These are phyloP conservation scores for Asclepias syriaca DNA, from an alignment of 257 asterid genomes.

Conservation along the genomic window DNA sequence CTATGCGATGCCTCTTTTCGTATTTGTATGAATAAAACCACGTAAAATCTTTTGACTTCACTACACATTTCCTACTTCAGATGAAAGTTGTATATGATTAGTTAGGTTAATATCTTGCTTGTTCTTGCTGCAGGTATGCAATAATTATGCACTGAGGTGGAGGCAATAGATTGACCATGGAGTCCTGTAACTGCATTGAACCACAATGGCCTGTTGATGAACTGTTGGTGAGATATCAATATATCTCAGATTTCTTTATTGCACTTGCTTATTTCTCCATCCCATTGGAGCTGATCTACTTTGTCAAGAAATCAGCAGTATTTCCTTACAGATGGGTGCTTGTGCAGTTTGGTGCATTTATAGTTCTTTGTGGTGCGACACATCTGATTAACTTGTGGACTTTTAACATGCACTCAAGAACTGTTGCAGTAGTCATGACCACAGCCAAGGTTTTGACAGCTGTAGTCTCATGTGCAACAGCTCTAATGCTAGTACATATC, in stretches of 20 bases:
- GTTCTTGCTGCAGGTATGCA: constrained; percentile 31
- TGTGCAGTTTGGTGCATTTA: constrained; percentile 97
- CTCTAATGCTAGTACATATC: constrained; percentile 91
- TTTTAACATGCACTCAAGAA: constrained; percentile 68
- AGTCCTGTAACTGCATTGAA: constrained; percentile 82
- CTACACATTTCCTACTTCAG: too few species aligned
- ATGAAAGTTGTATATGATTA: background rate
- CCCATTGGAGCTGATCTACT: constrained; percentile 90
- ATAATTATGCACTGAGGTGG: constrained; percentile 12
- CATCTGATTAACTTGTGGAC: constrained; percentile 95
- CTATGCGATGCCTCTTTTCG: background rate
- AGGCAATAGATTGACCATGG: constrained; percentile 40
- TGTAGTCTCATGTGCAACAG: constrained; percentile 92
- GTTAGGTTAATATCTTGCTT: background rate
- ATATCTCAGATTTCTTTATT: constrained; percentile 91
- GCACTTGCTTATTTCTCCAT: constrained; percentile 98
- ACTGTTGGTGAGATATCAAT: constrained; percentile 88
- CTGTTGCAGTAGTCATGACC: constrained; percentile 89
- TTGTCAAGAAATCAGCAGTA: constrained; percentile 92
- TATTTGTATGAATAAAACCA: background rate
- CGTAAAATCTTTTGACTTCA: too few species aligned
- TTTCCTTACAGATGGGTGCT: constrained; percentile 99
- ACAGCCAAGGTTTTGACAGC: constrained; percentile 76
- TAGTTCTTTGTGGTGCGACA: constrained; percentile 97
- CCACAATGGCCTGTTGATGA: constrained; percentile 93